Evolutionary conservation across 2,329 filamentous ascomycete species (phyloP), one percentile per base, ranked within the genome.

Genomic region (Colletotrichum somersetense): DNA sequence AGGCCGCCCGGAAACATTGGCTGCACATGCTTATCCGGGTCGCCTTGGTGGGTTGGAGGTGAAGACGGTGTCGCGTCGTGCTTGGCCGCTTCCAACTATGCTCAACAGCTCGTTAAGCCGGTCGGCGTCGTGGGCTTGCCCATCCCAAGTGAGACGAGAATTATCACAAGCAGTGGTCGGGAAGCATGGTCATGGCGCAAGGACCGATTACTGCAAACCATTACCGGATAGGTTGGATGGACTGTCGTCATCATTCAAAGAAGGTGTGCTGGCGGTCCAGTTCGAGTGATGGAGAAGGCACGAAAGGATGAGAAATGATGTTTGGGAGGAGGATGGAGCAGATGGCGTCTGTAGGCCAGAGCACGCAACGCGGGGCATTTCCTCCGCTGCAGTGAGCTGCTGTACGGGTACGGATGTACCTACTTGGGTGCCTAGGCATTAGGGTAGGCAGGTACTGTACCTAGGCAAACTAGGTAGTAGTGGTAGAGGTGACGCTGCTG

Each of bases 331-430:
- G 11, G 11, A 53, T 53, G 26, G 50, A 33, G 50, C 50, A 53
- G 26, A 46, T 46, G 44, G 44, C 44, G 7, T 46, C n/a, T 59
- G 7, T 33, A 14, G 14, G 30, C 26, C 62, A n/a, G 38, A 42
- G n/a, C 67, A 66, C 55, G 62, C 61, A 33, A 46, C 38, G n/a
- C 67, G 67, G 67, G 67, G 23, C 56, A 23, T 59, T 67, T 67
- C 55, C 67, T 71, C 67, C 67, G 67, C 14, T 30, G 10, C 23
- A 30, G 50, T 16, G 50, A 7, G 10, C 44, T n/a, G 44, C 44
- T n/a, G 42, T 18, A 42, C 40, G 3, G 7, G 42, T 42, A 42
- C 16, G 3, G 7, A 42, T 40, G 38, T 42, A 42, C 16, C 16
- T 42, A 42, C 35, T 8, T 2, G 11, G 8, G 11, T 38, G 7